phyloP scores from a whole-genome alignment of 495 filamentous ascomycete species.

The Tetracladium marchalianum region DNA sequence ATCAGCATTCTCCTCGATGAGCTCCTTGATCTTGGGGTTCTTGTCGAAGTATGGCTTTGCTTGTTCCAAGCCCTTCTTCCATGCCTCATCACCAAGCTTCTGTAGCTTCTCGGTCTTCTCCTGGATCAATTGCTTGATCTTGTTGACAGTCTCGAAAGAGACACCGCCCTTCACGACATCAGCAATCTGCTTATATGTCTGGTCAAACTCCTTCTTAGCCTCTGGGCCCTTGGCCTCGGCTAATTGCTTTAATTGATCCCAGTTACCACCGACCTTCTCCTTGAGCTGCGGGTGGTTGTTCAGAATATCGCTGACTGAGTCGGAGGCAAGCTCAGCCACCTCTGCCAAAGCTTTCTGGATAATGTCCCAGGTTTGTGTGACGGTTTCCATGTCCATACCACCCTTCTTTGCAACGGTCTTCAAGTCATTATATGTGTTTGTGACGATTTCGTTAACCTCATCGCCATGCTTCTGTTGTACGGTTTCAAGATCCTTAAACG shows the following conservation, averaged over 20 bases:
- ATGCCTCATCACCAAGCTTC: constrained; percentile 53
- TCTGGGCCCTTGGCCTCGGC: constrained; percentile 55
- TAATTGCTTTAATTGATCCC: constrained; percentile 52
- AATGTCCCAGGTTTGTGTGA: constrained; percentile 38
- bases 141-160: constrained; percentile 33
- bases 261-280: constrained; percentile 53
- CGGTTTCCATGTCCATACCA: constrained; percentile 43
- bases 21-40: constrained; percentile 52
- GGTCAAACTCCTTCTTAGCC: constrained; percentile 56
- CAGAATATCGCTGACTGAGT: constrained; percentile 46
- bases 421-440: constrained; percentile 49
- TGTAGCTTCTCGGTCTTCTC: constrained; percentile 52
- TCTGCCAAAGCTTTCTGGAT: constrained; percentile 40
- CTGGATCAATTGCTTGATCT: constrained; percentile 49
- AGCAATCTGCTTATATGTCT: constrained; percentile 51
- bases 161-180: constrained; percentile 44
- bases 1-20: constrained; percentile 51
- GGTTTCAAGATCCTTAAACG: constrained; percentile 53
- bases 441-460: constrained; percentile 52
- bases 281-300: constrained; percentile 57
- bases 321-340: constrained; percentile 42
- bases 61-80: constrained; percentile 52
- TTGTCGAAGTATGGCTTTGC: constrained; percentile 54
- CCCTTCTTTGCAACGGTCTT: constrained; percentile 34
- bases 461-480: constrained; percentile 46